These are phyloP conservation scores for Dactylonectria estremocensis DNA, from an alignment of 2,329 filamentous ascomycete genomes.

Conservation along the genomic window DNA sequence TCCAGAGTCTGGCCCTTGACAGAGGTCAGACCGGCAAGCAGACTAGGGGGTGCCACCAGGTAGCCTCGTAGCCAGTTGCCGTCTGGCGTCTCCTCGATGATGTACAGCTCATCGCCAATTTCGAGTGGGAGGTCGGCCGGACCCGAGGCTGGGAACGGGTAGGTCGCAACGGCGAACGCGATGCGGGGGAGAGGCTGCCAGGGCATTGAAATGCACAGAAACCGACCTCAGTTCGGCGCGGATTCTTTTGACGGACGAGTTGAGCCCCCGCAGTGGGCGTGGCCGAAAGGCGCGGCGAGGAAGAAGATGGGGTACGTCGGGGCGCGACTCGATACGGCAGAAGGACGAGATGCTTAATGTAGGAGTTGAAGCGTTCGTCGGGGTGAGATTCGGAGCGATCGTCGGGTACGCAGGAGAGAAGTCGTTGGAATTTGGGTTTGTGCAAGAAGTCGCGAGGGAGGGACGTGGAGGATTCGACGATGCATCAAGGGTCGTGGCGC, in stretches of 20 bases:
- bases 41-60: slow-evolving; percentile 91
- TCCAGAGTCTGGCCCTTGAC: slow-evolving; percentile 94
- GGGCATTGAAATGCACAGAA: slow-evolving; percentile 75
- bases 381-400: slow-evolving; percentile 9
- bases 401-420: too few species aligned
- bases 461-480: slow-evolving; percentile 38
- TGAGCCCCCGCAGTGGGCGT: slow-evolving; percentile 37
- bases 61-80: slow-evolving; percentile 96
- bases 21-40: slow-evolving; percentile 92
- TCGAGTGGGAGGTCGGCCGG: slow-evolving; percentile 95
- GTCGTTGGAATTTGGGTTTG: neutral
- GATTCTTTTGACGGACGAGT: slow-evolving; percentile 30
- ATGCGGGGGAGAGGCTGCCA: slow-evolving; percentile 98
- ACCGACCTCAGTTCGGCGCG: slow-evolving; percentile 36
- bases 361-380: slow-evolving; percentile 6
- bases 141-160: slow-evolving; percentile 89
- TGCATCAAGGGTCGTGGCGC: slow-evolving; percentile 50
- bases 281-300: slow-evolving; percentile 39
- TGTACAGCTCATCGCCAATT: slow-evolving; percentile 98
- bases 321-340: neutral
- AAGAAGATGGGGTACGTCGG: slow-evolving; percentile 36
- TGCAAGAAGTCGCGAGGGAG: slow-evolving; percentile 24
- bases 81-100: slow-evolving; percentile 95
- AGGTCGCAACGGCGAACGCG: slow-evolving; percentile 96
- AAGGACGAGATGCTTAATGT: neutral